Base-by-base conservation (phyloP, 2,329 filamentous ascomycete species). In the Achaetomium macrosporum region DNA sequence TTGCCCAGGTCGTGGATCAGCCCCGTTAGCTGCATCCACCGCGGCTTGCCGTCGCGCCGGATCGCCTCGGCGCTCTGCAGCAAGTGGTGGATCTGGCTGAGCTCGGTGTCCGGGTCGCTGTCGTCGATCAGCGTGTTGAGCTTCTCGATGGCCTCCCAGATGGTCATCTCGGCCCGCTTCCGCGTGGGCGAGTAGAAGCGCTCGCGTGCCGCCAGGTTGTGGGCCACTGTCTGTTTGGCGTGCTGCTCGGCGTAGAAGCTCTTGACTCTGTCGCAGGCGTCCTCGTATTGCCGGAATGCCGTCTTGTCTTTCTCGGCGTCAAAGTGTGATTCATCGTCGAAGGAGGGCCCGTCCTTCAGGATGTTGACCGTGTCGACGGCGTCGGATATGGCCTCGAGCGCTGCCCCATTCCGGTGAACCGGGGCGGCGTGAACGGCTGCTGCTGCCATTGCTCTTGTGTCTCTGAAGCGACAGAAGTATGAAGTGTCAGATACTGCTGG, bases 91-190 rank as follows among this genome's bases (percentile, higher is more conserved):
- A 95, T 95, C 74, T 95, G 90, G 29, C 83, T 86, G 57, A 96
- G 83, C 44, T 81, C 83, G 42, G 90, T 95, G 73, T 96, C 90
- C 1, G 90, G 90, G 73, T 96, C 90, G 17, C 85, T 90, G 71
- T 95, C 88, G 72, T 96, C 90, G 68, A 95, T 87, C 48, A 95
- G 79, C 0, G 87, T 90, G 78, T 95, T 89, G 65, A 95, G 84
- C 71, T 90, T 91, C 79, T 95, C 88, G 73, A 95, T 93, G 17
- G 90, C 90, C 68, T 95, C 77, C 90, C 90, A 95, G 68, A 95
- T 78, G 57, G 84, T 86, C 87, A 95, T 89, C 69, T 87, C 78
- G 15, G 85, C 82, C 50, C 76, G 73, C 39, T 64, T 65, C 16
- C 87, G 82, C 1, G 79, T 79, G 56, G 83, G 80, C 59, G 76